Evolutionary conservation across 2,329 filamentous ascomycete genomes (phyloP), one percentile per base, ranked within the genome.

Genomic region (Magnaporthiopsis incrustans): DNA sequence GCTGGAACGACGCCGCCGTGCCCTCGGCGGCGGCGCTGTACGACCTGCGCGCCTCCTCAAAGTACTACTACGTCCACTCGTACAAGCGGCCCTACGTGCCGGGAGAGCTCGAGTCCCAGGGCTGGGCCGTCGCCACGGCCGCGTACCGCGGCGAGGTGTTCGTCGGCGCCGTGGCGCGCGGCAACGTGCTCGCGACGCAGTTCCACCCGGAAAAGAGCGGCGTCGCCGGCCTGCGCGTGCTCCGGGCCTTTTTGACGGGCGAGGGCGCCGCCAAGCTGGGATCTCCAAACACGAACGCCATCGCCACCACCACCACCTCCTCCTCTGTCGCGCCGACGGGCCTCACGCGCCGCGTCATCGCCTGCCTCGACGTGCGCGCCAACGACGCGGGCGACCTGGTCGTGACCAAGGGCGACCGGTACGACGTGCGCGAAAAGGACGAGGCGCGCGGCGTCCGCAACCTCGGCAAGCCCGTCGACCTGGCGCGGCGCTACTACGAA

Each of bases 161-260:
- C 73, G 87, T 98, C 14, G 95, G 95, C 60, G 95, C 94, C 25
- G 84, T 99, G 57, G 91, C 91, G 38, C 90, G 87, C 71, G 89
- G 86, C 26, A 97, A 97, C 74, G 78, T 98, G 27, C 86, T 97
- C 65, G 93, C 89, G 3, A 97, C 95, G 3, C 95, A 99, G 72
- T 99, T 99, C 75, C 95, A 99, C 78, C 95, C 95, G 0, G 95
- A 99, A 73, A 99, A 99, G 82, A 96, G 91, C 72, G 95, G 95
- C 63, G 88, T 89, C 25, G 94, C 95, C 3, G 95, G 95, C 14
- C 78, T 98, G 66, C 84, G 92, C 35, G 89, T 96, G 1, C 72
- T 99, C 68, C 89, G 89, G 70, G 89, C 94, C 7, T 99, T 99
- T 75, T 79, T 98, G 38, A 85, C 90, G n/a, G 91, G 91, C 22